Conservation (phyloP, 73 alveolate species). For the Breviolum minutum region DNA sequence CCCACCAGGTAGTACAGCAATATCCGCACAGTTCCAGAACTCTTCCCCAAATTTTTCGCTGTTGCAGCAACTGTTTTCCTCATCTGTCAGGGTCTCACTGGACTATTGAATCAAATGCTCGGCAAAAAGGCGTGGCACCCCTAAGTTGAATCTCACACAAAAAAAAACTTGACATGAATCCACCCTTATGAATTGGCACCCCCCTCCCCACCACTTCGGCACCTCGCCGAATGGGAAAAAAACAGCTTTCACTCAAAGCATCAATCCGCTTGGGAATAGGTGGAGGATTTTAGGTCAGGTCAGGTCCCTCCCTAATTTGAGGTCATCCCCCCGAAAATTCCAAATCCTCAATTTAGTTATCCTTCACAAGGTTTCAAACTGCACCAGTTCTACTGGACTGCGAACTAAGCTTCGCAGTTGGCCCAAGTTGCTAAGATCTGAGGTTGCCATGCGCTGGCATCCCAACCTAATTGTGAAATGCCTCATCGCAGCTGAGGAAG, state of each 20-base stretch:
- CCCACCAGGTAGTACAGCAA: constrained; percentile 11
- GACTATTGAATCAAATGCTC: too few relatives aligned
- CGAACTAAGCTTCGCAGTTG: constrained; percentile 19
- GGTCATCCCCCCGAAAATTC: too few relatives aligned
- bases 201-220: too few relatives aligned
- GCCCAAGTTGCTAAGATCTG: constrained; percentile 42
- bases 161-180: too few relatives aligned
- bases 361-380: too few relatives aligned
- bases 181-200: too few relatives aligned
- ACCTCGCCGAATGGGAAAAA: not conserved
- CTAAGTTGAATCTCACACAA: too few relatives aligned
- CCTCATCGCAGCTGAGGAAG: not conserved
- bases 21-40: constrained; percentile 92
- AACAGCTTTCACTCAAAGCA: too few relatives aligned
- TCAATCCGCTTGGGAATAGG: not conserved
- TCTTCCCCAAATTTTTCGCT: constrained; percentile 60
- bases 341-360: too few relatives aligned
- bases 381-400: not conserved
- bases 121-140: too few relatives aligned
- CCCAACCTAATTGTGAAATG: constrained; percentile 39
- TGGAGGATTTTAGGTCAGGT: not conserved
- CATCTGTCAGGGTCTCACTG: not conserved
- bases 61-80: constrained; percentile 50
- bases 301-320: not conserved
- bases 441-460: constrained; percentile 61